These are phyloP conservation scores for Anthracocystis walkeri DNA, from an alignment of 1,284 basidiomycete species.

Conservation along the genomic window DNA sequence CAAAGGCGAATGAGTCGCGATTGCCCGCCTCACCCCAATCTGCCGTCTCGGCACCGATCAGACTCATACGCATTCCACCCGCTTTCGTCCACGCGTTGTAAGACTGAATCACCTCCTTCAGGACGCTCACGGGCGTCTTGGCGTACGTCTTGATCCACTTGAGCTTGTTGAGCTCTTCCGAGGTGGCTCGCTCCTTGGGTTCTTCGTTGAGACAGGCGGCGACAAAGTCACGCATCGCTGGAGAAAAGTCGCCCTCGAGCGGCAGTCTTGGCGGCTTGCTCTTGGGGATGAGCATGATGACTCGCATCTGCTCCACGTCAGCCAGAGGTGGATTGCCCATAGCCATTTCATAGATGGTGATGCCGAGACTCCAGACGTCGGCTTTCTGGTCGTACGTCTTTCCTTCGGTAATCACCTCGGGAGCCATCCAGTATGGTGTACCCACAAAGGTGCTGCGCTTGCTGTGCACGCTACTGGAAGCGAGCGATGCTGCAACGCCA, in stretches of 20 bases:
- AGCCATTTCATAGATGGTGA: slow-evolving; percentile 58
- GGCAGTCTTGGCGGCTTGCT: slow-evolving; percentile 83
- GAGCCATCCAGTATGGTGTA: slow-evolving; percentile 65
- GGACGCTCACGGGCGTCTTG: slow-evolving; percentile 75
- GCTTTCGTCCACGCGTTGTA: slow-evolving; percentile 82
- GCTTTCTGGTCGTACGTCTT: slow-evolving; percentile 57
- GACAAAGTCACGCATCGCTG: slow-evolving; percentile 90
- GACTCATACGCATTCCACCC: slow-evolving; percentile 82
- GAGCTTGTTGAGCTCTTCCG: slow-evolving; percentile 89
- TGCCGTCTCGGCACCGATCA: slow-evolving; percentile 70
- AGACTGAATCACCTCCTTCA: slow-evolving; percentile 86
- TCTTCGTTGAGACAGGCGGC: slow-evolving; percentile 85
- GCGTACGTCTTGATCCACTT: slow-evolving; percentile 89
- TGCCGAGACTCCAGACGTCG: slow-evolving; percentile 61
- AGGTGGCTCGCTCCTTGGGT: slow-evolving; percentile 82
- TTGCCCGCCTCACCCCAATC: slow-evolving; percentile 50
- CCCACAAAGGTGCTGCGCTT: slow-evolving; percentile 56
- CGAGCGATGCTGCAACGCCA: slow-evolving; percentile 79
- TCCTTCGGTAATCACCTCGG: slow-evolving; percentile 70
- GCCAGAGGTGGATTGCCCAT: slow-evolving; percentile 58
- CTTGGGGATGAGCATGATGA: slow-evolving; percentile 90
- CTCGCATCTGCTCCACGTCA: slow-evolving; percentile 79
- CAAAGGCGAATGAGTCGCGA: slow-evolving; percentile 60
- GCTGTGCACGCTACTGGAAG: slow-evolving; percentile 76
- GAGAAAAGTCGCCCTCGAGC: slow-evolving; percentile 81